Evolutionary conservation across 2,329 filamentous ascomycete genomes (phyloP).

Genomic region (Fusarium begoniae): DNA sequence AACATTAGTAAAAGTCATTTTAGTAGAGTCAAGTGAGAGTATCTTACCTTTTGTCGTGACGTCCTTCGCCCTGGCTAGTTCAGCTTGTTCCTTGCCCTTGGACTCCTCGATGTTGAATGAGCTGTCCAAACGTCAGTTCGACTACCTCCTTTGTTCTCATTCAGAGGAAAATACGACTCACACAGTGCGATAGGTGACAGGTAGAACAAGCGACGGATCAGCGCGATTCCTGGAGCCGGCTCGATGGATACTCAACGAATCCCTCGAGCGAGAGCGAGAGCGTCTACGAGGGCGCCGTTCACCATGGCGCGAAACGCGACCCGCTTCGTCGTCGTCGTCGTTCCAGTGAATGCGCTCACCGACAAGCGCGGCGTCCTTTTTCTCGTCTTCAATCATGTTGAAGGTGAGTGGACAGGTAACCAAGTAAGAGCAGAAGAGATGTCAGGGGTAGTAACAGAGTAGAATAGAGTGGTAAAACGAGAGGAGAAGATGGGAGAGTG

Average conservation of each 20-base stretch:
- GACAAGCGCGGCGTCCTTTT: not conserved
- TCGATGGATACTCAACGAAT: conserved; percentile 1
- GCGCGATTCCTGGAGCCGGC: not conserved
- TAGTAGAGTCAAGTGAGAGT: accelerated
- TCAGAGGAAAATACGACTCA: accelerated
- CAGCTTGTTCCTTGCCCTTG: conserved; percentile 3
- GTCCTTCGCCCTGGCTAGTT: not conserved
- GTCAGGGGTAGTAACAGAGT: not conserved
- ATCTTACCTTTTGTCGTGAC: not conserved
- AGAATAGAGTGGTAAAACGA: not conserved
- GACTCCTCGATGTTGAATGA: conserved; percentile 13
- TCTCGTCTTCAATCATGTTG: conserved; percentile 3
- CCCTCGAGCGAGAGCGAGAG: not conserved
- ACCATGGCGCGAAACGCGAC: not conserved
- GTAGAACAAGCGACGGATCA: not conserved
- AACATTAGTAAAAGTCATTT: accelerated
- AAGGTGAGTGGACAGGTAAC: not conserved
- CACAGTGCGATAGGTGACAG: not conserved
- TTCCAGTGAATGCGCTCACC: conserved; percentile 9
- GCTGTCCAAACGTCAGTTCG: not conserved
- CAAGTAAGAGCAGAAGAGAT: not conserved
- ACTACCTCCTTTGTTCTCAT: accelerated
- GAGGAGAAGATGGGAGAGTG: not conserved
- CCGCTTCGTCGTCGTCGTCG: not conserved
- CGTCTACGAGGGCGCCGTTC: not conserved